These are phyloP conservation scores for Aspergillus terreus DNA, from an alignment of 2,329 filamentous ascomycete genomes.

Conservation along the genomic window DNA sequence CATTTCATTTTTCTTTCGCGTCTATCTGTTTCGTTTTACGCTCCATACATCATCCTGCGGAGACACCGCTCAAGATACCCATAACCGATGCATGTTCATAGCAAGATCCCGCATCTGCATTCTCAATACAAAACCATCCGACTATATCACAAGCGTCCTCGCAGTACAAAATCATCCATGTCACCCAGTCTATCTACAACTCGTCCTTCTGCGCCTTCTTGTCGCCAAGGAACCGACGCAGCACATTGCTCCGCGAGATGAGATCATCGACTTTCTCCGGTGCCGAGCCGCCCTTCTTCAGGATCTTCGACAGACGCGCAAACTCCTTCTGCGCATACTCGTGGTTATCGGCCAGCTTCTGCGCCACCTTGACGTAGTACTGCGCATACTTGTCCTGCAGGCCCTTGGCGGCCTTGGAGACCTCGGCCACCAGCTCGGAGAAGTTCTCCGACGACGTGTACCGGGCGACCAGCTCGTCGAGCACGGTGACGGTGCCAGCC, in stretches of 20 bases:
- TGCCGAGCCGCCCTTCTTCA: constrained; percentile 82
- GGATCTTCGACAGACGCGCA: constrained; percentile 70
- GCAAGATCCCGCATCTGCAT: no score
- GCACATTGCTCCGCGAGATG: constrained; percentile 79
- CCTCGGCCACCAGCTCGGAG: constrained; percentile 64
- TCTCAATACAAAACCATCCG: background rate
- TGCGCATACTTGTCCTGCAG: constrained; percentile 79
- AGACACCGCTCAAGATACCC: constrained; percentile 3
- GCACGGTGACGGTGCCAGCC: constrained; percentile 75
- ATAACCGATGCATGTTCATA: no score
- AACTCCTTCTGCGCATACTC: constrained; percentile 84
- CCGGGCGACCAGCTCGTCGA: constrained; percentile 74
- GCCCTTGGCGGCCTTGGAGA: constrained; percentile 65
- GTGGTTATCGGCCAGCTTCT: constrained; percentile 75
- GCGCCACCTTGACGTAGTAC: constrained; percentile 90
- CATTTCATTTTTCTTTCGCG: background rate
- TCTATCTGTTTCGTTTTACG: background rate
- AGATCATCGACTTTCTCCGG: constrained; percentile 86
- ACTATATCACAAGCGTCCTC: background rate
- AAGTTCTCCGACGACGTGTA: constrained; percentile 62
- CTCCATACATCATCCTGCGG: background rate
- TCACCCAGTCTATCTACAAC: constrained; percentile 40
- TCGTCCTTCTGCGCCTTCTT: constrained; percentile 64
- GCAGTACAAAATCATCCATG: constrained; percentile 4
- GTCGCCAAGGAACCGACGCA: constrained; percentile 68